Evolutionary conservation across 805 yeast genomes (phyloP).

Genomic region (Candida chauliodis): DNA sequence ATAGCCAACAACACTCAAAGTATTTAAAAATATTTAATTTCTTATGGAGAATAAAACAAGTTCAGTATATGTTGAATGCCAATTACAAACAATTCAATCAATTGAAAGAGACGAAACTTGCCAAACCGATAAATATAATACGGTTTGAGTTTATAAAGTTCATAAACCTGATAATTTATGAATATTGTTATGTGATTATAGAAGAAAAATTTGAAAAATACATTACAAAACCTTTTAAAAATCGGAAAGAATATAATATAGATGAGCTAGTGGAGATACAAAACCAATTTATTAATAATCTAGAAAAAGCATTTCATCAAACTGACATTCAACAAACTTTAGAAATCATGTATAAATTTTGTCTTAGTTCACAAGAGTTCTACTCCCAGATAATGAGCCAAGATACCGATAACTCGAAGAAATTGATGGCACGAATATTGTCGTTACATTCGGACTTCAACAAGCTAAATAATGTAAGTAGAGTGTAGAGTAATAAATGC

Average conservation of each 20-base stretch:
- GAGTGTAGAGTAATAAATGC: too few species aligned
- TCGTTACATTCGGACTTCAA: neutral
- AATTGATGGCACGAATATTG: slow-evolving; percentile 6
- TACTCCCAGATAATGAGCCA: neutral
- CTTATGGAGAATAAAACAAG: slow-evolving; percentile 73
- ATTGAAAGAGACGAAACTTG: slow-evolving; percentile 19
- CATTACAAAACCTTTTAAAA: slow-evolving; percentile 20
- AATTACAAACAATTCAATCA: slow-evolving; percentile 25
- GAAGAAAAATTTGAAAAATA: slow-evolving; percentile 34
- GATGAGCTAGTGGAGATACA: slow-evolving; percentile 4
- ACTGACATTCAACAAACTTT: neutral
- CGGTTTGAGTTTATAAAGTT: slow-evolving; percentile 41
- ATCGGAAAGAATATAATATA: slow-evolving; percentile 5
- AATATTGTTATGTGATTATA: slow-evolving; percentile 45
- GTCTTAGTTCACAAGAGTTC: neutral
- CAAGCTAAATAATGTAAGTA: too few species aligned
- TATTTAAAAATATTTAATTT: slow-evolving; percentile 83
- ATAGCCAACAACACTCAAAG: slow-evolving; percentile 20
- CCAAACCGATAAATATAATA: slow-evolving; percentile 31
- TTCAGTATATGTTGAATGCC: slow-evolving; percentile 47
- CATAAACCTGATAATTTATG: slow-evolving; percentile 36
- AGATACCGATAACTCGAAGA: slow-evolving; percentile 2
- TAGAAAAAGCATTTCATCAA: neutral
- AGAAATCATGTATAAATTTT: slow-evolving; percentile 1
- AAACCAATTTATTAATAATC: slow-evolving; percentile 6